Percentiles rank a stretch among this genome's conserved stretches.
These are phyloP conservation scores for Penicillium oxalicum DNA, from an alignment of 2,329 filamentous ascomycete species.

Conservation along the genomic window DNA sequence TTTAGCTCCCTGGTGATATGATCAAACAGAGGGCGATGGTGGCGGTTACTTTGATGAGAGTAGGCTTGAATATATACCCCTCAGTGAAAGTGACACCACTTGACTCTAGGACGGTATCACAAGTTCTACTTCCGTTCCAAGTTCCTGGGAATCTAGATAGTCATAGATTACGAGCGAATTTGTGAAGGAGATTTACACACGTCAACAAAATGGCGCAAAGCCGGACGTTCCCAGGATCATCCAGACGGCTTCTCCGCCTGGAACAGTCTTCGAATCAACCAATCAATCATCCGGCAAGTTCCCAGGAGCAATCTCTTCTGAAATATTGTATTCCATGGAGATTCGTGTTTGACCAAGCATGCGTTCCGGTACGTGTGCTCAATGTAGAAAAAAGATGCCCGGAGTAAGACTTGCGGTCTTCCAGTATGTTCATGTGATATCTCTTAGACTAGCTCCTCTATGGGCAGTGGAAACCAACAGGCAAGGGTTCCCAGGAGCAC, in stretches of 20 bases:
- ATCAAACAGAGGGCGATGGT: neutral
- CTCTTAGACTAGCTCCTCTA: neutral
- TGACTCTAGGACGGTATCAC: neutral
- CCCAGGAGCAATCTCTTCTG: neutral
- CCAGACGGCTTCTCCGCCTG: neutral
- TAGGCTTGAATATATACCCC: neutral
- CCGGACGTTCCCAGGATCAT: neutral
- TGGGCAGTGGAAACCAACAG: neutral
- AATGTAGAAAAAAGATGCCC: neutral
- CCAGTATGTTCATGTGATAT: neutral
- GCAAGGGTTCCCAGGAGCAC: neutral
- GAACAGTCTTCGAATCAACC: neutral
- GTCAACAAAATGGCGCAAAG: neutral
- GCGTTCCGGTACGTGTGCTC: too few relatives aligned
- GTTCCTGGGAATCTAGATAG: conserved; percentile 1
- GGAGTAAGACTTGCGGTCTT: neutral
- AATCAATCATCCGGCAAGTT: neutral
- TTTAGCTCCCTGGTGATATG: neutral
- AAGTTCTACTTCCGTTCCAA: neutral
- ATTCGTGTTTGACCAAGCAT: neutral
- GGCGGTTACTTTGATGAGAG: neutral
- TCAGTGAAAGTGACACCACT: neutral
- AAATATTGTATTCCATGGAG: neutral
- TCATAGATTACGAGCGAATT: conserved; percentile 1
- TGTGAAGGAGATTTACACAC: neutral